phyloP scores from a whole-genome alignment of 2,329 filamentous ascomycete species.

The Purpureocillium lavendulum region DNA sequence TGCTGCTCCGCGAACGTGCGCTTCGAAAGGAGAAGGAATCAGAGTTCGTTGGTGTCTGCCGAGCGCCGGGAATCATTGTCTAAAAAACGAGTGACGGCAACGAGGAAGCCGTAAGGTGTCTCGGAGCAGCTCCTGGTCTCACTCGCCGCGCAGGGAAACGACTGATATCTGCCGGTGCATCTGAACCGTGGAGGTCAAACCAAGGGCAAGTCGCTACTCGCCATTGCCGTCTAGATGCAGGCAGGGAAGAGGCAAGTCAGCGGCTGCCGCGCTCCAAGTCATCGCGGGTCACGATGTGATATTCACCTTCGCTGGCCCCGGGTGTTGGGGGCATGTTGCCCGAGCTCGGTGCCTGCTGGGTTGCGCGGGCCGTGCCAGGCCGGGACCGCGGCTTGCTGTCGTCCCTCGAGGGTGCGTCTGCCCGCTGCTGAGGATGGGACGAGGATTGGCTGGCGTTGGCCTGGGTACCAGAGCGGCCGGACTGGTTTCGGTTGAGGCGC shows the following conservation, averaged over 20 bases:
- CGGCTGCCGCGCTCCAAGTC: constrained; percentile 19
- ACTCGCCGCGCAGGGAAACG: too few relatives aligned
- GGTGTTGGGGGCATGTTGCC: constrained; percentile 54
- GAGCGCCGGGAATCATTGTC: constrained; percentile 9
- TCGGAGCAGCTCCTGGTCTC: too few relatives aligned
- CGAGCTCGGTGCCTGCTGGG: constrained; percentile 41
- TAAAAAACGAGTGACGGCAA: background rate
- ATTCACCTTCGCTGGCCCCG: constrained; percentile 56
- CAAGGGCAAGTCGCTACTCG: constrained; percentile 10
- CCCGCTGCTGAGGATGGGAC: constrained; percentile 6
- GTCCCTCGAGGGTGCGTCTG: constrained; percentile 11
- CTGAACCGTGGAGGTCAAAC: background rate
- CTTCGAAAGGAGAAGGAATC: background rate
- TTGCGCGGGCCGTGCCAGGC: constrained; percentile 44
- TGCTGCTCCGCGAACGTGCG: too few relatives aligned
- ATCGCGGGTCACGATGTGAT: constrained; percentile 26
- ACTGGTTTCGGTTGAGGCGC: constrained; percentile 45
- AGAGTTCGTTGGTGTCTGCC: constrained; percentile 3
- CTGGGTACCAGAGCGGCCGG: constrained; percentile 9
- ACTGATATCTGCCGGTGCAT: too few relatives aligned
- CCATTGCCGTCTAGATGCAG: constrained; percentile 25
- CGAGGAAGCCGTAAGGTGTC: background rate
- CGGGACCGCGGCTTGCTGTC: constrained; percentile 36
- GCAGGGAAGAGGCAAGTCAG: constrained; percentile 19
- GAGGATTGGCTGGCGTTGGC: constrained; percentile 6